Conservation (phyloP, 257 asterid genomes). For the Petunia axillaris region DNA sequence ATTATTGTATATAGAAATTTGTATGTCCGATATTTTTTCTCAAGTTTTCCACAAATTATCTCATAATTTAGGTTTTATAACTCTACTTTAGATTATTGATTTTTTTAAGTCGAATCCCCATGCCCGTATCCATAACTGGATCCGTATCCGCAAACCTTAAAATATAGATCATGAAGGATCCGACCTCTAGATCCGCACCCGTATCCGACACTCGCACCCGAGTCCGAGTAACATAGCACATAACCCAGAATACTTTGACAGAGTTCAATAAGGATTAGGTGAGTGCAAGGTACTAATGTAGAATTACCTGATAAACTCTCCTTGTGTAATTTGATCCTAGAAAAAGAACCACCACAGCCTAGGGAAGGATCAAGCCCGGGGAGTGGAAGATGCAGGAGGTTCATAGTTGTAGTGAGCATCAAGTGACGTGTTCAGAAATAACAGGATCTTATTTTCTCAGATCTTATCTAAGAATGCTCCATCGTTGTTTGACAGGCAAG, state of each 20-base stretch:
- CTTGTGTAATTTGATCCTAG: not conserved
- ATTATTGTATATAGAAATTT: no score
- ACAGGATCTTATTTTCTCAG: not conserved
- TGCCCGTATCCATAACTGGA: no score
- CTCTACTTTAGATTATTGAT: no score
- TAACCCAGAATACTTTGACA: not conserved
- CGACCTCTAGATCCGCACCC: no score
- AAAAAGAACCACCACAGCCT: not conserved
- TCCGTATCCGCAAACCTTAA: no score
- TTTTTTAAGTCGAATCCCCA: no score
- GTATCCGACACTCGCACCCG: no score
- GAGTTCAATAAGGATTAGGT: not conserved
- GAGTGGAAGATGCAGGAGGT: conserved; percentile 17
- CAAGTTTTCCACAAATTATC: no score
- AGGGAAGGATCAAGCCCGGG: not conserved
- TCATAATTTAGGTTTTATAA: no score
- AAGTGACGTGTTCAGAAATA: not conserved
- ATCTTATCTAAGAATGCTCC: not conserved
- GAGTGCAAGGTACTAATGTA: not conserved
- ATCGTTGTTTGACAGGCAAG: not conserved
- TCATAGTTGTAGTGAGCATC: not conserved
- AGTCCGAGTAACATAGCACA: no score
- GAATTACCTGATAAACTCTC: conserved; percentile 10
- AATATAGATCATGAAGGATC: no score
- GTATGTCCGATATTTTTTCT: no score